Evolutionary conservation across 495 filamentous ascomycete species (phyloP).

Genomic region (Bathelium albidoporum): DNA sequence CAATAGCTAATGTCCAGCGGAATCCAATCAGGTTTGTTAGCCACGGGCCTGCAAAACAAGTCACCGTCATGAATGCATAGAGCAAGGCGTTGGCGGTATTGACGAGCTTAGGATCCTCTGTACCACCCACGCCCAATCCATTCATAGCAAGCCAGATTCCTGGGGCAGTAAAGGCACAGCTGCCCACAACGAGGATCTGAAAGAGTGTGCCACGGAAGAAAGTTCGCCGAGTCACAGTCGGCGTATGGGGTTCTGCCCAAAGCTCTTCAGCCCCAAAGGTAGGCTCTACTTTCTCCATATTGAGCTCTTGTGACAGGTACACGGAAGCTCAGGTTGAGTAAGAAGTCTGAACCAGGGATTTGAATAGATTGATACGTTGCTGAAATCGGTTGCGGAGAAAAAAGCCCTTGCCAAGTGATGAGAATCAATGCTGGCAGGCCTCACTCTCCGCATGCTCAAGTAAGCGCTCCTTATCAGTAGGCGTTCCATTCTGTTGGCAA

Average conservation of each 20-base stretch:
- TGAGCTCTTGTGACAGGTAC: not conserved
- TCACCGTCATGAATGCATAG: conserved; percentile 17
- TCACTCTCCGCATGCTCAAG: conserved; percentile 2
- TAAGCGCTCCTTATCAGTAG: not conserved
- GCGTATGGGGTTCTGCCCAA: not conserved
- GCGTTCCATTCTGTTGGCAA: not conserved
- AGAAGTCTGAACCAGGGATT: not conserved
- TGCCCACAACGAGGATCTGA: conserved; percentile 18
- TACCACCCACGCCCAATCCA: conserved; percentile 15
- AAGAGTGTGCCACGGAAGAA: conserved; percentile 19
- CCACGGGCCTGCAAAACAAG: conserved; percentile 15
- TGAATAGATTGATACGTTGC: not conserved
- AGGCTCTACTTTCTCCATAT: not conserved
- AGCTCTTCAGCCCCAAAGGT: not conserved
- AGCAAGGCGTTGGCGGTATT: conserved; percentile 17
- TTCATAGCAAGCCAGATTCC: conserved; percentile 19
- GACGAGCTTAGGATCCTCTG: conserved; percentile 11
- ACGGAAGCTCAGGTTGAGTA: not conserved
- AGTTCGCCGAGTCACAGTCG: not conserved
- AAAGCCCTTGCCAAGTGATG: not conserved
- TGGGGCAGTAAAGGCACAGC: conserved; percentile 17
- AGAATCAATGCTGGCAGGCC: no score
- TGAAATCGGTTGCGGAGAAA: not conserved
- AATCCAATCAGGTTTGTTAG: conserved; percentile 16
- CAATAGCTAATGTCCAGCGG: conserved; percentile 15